Evolutionary conservation across 2,329 filamentous ascomycete species (phyloP).

Genomic region (Ceratocystis diversiconidia): DNA sequence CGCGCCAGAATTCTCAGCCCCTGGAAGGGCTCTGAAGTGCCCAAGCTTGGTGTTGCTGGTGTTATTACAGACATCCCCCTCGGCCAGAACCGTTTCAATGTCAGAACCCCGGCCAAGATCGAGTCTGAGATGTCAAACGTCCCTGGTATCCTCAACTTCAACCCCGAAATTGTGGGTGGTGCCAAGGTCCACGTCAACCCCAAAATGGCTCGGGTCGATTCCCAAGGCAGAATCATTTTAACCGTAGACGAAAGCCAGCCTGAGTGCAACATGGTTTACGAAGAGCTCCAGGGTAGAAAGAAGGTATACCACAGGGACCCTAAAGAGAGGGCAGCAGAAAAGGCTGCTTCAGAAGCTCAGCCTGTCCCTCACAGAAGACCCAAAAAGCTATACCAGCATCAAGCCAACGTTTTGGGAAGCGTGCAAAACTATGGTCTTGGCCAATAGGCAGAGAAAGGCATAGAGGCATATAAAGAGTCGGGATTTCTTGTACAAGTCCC

Average conservation of each 20-base stretch:
- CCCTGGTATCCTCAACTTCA: slow-evolving; percentile 24
- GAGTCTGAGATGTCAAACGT: slow-evolving; percentile 18
- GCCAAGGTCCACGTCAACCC: slow-evolving; percentile 40
- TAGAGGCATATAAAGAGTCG: neutral
- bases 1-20: slow-evolving; percentile 38
- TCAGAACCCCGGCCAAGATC: slow-evolving; percentile 18
- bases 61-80: slow-evolving; percentile 34
- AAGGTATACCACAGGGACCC: slow-evolving; percentile 24
- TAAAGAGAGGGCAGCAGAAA: slow-evolving; percentile 22
- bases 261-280: slow-evolving; percentile 31
- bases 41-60: slow-evolving; percentile 41
- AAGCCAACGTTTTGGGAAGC: slow-evolving; percentile 24
- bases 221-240: slow-evolving; percentile 36
- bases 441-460: slow-evolving; percentile 6
- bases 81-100: slow-evolving; percentile 32
- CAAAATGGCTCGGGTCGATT: slow-evolving; percentile 32
- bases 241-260: slow-evolving; percentile 28
- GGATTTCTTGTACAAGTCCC: neutral
- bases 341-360: slow-evolving; percentile 24
- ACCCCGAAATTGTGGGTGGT: slow-evolving; percentile 37
- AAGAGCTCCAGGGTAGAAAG: slow-evolving; percentile 31
- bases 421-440: slow-evolving; percentile 29
- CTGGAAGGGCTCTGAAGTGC: slow-evolving; percentile 24
- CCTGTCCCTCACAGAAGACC: neutral
- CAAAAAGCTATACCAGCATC: slow-evolving; percentile 7